Evolutionary conservation across 306 rosid genomes (phyloP).

Genomic region (Cicer chorassanicum): DNA sequence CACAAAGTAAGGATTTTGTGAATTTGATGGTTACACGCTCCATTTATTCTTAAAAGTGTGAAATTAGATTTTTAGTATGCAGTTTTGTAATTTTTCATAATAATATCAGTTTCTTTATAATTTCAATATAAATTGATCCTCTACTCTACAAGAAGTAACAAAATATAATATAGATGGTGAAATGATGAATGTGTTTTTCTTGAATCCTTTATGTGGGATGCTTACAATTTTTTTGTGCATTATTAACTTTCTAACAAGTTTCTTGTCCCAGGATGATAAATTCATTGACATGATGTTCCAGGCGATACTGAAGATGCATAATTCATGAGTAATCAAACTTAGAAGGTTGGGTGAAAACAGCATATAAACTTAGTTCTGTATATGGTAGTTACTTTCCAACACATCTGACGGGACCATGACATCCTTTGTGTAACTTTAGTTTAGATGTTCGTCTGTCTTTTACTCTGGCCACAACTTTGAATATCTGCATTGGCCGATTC

Average conservation of each 20-base stretch:
- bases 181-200: constrained; percentile 21
- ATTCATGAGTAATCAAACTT: constrained; percentile 50
- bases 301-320: constrained; percentile 67
- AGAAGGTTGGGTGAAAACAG: constrained; percentile 42
- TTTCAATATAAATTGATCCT: constrained; percentile 24
- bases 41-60: not conserved
- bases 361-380: constrained; percentile 56
- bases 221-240: constrained; percentile 21
- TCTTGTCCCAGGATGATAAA: constrained; percentile 72
- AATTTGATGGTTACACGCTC: constrained; percentile 9
- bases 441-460: constrained; percentile 16
- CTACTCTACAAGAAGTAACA: constrained; percentile 23
- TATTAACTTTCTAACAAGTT: constrained; percentile 8
- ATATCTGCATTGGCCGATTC: constrained; percentile 38
- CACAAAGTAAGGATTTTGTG: constrained; percentile 2
- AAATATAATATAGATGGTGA: constrained; percentile 4
- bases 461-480: constrained; percentile 28
- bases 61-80: constrained; percentile 13
- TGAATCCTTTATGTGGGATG: constrained; percentile 31
- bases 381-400: constrained; percentile 49
- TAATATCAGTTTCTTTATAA: constrained; percentile 19
- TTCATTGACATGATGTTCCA: constrained; percentile 79
- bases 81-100: not conserved
- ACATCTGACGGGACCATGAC: constrained; percentile 38
- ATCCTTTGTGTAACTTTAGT: constrained; percentile 40